Base-by-base conservation (phyloP, 2,329 filamentous ascomycete genomes). In the Aspergillus fumigatus region DNA sequence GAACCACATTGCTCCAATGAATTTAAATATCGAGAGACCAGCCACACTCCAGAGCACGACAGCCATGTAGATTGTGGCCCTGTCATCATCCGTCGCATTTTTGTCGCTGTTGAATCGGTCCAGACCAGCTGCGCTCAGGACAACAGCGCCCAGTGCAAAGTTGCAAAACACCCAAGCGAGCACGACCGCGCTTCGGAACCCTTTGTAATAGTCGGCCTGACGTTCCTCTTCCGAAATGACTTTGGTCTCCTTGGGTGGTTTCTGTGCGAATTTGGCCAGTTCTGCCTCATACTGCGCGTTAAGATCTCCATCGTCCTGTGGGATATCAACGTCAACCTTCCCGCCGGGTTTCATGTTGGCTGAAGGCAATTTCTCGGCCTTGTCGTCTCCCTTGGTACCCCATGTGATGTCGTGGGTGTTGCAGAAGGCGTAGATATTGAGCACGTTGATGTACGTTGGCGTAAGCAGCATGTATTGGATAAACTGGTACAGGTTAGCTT, bases 361-460 rank as follows among this genome's bases (percentile, higher is more conserved):
- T 0, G 87, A 90, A 1, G 91, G 90, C 53, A 97, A 84, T 70
- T 93, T 92, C 66, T 96, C 92, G 6, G 93, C 83, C 75, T 96
- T 97, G 77, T 97, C 93, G 72, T 97, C 94, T 67, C 94, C 94
- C 76, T 97, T 99, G 45, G 94, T 99, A 69, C 92, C 92, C 92
- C 92, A 97, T 3, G 92, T 95, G 62, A 97, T 94, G 70, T 97
- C 92, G 81, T 97, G 92, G 26, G 92, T 96, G 77, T 97, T 97
- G 78, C 92, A 97, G 77, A 99, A 99, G 59, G 93, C 93, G 76
- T 97, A 99, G 56, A 99, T 94, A 80, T 97, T 99, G 67, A 99
- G 86, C 57, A 97, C 92, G 76, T 97, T 99, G 79, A 95, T 95
- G 77, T 96, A 99, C 0, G 92, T 96, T 0, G 94, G 94, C 0